Conservation (phyloP, 2,329 filamentous ascomycete genomes). For the Thielaviopsis euricoi region DNA sequence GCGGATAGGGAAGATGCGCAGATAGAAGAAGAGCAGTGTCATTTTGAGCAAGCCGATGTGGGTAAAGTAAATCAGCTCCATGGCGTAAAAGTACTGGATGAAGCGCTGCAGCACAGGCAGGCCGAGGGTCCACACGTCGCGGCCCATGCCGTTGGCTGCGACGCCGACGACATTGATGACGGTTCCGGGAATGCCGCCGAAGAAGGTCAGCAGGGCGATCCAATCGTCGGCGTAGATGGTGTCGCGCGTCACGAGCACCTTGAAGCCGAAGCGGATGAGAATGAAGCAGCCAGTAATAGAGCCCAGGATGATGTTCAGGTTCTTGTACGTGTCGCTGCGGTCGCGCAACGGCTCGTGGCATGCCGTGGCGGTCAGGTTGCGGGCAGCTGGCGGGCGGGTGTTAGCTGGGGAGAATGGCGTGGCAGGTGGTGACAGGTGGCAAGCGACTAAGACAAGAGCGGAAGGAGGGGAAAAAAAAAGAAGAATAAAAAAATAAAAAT, state of each 20-base stretch:
- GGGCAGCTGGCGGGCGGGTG: conserved; percentile 7
- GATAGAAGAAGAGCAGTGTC: conserved; percentile 37
- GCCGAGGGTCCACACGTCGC: conserved; percentile 33
- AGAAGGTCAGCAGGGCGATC: conserved; percentile 18
- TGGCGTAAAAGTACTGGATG: conserved; percentile 25
- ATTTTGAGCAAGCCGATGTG: conserved; percentile 31
- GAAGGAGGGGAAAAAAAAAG: not conserved
- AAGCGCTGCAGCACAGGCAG: conserved; percentile 27
- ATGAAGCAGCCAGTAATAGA: conserved; percentile 24
- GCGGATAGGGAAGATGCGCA: conserved; percentile 32
- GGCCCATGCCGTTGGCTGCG: conserved; percentile 27
- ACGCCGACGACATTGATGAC: conserved; percentile 20
- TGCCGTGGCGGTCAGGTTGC: conserved; percentile 15
- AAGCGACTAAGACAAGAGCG: not conserved
- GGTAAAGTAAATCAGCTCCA: conserved; percentile 29
- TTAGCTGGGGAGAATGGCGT: not conserved
- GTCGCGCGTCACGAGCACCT: conserved; percentile 20
- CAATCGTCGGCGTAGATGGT: conserved; percentile 24
- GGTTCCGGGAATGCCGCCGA: conserved; percentile 17
- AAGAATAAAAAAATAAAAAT: not conserved
- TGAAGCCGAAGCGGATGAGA: conserved; percentile 24
- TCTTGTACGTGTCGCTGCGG: conserved; percentile 20
- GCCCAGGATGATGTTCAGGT: conserved; percentile 20
- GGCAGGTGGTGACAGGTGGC: conserved; percentile 1
- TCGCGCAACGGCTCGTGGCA: conserved; percentile 18